These are phyloP conservation scores for Neocatenulostroma microsporum DNA, from an alignment of 2,329 filamentous ascomycete species.

Conservation along the genomic window DNA sequence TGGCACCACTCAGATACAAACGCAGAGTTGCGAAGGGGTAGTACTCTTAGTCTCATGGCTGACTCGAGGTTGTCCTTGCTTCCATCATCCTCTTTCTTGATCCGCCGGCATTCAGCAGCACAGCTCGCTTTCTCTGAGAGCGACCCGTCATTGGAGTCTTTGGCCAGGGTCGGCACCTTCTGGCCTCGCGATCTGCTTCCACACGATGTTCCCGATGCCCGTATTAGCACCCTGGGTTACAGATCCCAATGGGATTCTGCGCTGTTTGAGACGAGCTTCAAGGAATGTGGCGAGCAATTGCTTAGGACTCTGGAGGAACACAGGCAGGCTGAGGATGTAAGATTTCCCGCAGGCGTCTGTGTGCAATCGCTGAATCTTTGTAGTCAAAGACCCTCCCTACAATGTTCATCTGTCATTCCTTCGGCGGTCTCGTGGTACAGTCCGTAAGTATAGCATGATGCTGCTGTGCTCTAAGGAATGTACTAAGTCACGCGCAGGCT, in stretches of 20 bases:
- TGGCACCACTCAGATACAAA: too few relatives aligned
- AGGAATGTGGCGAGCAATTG: not conserved
- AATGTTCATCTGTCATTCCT: not conserved
- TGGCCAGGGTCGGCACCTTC: not conserved
- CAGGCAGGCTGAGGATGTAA: not conserved
- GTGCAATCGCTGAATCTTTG: not conserved
- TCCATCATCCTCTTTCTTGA: not conserved
- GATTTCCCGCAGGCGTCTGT: too few relatives aligned
- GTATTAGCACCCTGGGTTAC: not conserved
- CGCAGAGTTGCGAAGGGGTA: not conserved
- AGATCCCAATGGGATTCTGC: not conserved
- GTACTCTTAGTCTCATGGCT: not conserved
- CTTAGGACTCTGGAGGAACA: not conserved
- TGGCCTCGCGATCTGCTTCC: conserved; percentile 1
- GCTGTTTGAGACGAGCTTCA: not conserved
- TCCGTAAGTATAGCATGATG: too few relatives aligned
- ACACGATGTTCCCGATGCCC: not conserved
- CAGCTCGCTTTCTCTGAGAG: not conserved
- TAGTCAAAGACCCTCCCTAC: not conserved
- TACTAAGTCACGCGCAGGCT: too few relatives aligned
- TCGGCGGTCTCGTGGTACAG: conserved; percentile 1
- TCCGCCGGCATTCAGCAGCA: not conserved
- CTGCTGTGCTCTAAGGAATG: too few relatives aligned
- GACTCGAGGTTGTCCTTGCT: not conserved
- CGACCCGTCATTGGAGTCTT: not conserved